Percentiles rank a stretch among this genome's conserved stretches.
These are phyloP conservation scores for Solanum hybrid DNA, from an alignment of 305 asterid genomes.

Conservation along the genomic window DNA sequence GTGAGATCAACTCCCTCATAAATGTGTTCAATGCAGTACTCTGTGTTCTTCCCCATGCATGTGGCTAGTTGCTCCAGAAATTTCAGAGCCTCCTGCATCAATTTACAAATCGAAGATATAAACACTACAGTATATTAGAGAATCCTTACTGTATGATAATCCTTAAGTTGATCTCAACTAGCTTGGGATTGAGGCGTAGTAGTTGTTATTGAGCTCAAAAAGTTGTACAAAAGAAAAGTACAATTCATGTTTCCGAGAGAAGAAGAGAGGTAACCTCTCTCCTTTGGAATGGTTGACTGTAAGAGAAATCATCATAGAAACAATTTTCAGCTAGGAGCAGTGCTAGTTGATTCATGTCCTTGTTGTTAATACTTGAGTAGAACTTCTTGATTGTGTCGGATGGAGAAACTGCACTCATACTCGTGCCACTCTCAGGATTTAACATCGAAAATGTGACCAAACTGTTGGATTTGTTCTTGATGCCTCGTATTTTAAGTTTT, in stretches of 20 bases:
- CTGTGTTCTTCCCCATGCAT: slow-evolving; percentile 60
- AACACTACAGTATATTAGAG: not conserved
- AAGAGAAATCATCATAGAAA: slow-evolving; percentile 46
- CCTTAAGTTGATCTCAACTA: not conserved
- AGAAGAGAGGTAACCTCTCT: slow-evolving; percentile 29
- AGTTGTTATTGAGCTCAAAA: not conserved
- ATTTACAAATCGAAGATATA: not conserved
- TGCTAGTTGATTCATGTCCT: slow-evolving; percentile 33
- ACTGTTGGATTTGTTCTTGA: slow-evolving; percentile 9
- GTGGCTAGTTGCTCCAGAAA: slow-evolving; percentile 43
- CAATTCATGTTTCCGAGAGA: not conserved
- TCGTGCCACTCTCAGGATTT: slow-evolving; percentile 1
- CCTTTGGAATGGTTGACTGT: slow-evolving; percentile 46
- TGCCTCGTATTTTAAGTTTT: not conserved
- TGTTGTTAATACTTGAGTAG: slow-evolving; percentile 42
- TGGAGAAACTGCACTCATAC: slow-evolving; percentile 19
- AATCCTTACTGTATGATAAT: not conserved
- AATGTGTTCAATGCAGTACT: slow-evolving; percentile 41
- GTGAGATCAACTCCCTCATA: slow-evolving; percentile 43
- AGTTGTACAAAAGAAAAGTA: not conserved
- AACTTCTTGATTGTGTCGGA: slow-evolving; percentile 36
- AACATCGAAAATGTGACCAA: slow-evolving; percentile 13
- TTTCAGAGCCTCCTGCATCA: slow-evolving; percentile 41
- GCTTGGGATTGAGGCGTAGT: not conserved
- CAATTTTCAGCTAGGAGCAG: slow-evolving; percentile 45